phyloP scores from a whole-genome alignment of 2,329 filamentous ascomycete species.

The Arthroderma sp. region DNA sequence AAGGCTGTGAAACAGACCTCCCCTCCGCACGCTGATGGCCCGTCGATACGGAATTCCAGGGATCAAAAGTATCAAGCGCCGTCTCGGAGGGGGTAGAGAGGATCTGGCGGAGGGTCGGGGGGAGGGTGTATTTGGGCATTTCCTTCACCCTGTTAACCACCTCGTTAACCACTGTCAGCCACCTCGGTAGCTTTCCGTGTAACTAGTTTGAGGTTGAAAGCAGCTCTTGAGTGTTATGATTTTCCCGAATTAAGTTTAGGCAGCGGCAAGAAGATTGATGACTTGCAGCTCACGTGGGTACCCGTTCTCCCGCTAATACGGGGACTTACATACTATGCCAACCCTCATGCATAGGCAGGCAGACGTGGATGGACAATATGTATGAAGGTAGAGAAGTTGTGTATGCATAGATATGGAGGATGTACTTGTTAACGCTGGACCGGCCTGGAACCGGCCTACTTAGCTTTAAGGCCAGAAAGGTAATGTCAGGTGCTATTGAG shows the following conservation, averaged over 20 bases:
- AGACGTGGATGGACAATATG: too few species aligned
- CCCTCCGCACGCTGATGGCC: constrained; percentile 13
- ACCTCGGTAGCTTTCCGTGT: not conserved
- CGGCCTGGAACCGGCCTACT: too few species aligned
- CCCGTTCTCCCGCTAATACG: too few species aligned
- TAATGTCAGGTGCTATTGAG: too few species aligned
- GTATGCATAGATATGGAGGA: too few species aligned
- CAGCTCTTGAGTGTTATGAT: constrained; percentile 3
- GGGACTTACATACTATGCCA: too few species aligned
- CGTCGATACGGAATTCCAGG: constrained; percentile 12
- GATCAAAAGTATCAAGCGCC: constrained; percentile 14
- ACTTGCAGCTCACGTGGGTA: constrained; percentile 10
- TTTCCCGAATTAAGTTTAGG: constrained; percentile 6
- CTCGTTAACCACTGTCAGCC: not conserved
- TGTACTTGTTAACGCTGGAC: too few species aligned
- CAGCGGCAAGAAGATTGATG: not conserved
- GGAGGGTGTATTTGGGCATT: constrained; percentile 13
- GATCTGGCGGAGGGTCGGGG: constrained; percentile 13
- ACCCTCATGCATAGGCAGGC: too few species aligned
- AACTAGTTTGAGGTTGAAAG: not conserved
- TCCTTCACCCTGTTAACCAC: not conserved
- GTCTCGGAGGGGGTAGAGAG: constrained; percentile 12
- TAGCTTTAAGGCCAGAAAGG: too few species aligned
- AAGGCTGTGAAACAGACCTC: constrained; percentile 9
- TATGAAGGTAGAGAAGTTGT: too few species aligned